Conservation (phyloP, 441 rosid species). For the Caryocar brasiliense region DNA sequence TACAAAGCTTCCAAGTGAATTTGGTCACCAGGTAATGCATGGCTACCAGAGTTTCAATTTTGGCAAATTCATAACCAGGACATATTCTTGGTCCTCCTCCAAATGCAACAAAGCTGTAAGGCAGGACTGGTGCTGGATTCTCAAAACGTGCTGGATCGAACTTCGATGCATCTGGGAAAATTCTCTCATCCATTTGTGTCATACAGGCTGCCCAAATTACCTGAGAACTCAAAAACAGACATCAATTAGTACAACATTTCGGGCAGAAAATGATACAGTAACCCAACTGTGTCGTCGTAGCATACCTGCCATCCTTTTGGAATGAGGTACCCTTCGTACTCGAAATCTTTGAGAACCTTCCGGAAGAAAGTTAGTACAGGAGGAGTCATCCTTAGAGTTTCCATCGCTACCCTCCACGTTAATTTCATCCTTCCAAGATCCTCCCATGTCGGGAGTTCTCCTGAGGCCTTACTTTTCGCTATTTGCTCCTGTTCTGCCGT, state of each 20-base stretch:
- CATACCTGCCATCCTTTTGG: slow-evolving; percentile 29
- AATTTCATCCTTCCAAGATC: slow-evolving; percentile 22
- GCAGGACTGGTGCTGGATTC: slow-evolving; percentile 3
- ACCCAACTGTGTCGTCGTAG: too few species aligned
- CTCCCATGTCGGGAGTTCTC: slow-evolving; percentile 16
- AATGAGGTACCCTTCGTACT: slow-evolving; percentile 17
- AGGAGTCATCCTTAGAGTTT: slow-evolving; percentile 23
- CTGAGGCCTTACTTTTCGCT: slow-evolving; percentile 4
- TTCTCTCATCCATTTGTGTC: slow-evolving; percentile 20
- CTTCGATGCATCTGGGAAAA: slow-evolving; percentile 15
- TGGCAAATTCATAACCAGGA: slow-evolving; percentile 30
- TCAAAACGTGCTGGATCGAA: slow-evolving; percentile 20
- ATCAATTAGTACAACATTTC: too few species aligned
- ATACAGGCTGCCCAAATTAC: too few species aligned
- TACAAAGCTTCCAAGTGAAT: slow-evolving; percentile 14
- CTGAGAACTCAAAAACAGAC: too few species aligned
- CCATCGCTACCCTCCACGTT: slow-evolving; percentile 28
- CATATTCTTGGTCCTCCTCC: slow-evolving; percentile 28
- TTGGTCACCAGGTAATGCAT: slow-evolving; percentile 23
- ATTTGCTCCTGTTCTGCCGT: slow-evolving; percentile 20
- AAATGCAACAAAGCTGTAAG: slow-evolving; percentile 16
- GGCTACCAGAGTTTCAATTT: slow-evolving; percentile 20
- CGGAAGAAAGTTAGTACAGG: slow-evolving; percentile 14
- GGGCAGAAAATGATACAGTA: too few species aligned
- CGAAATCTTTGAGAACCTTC: slow-evolving; percentile 16